Evolutionary conservation across 169 alveolate genomes (phyloP).

Genomic region (Plasmodium relictum): DNA sequence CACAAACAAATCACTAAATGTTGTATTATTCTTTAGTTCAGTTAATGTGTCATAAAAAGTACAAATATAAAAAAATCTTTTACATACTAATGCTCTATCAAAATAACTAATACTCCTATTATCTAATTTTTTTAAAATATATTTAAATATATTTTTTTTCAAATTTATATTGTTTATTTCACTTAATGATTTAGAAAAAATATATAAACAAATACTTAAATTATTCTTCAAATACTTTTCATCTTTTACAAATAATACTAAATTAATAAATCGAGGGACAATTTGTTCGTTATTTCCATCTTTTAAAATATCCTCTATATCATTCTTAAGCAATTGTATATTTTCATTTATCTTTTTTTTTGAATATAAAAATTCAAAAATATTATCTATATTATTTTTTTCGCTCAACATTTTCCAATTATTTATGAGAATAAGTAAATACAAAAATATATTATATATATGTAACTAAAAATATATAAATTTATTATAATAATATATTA

Average conservation of each 20-base stretch:
- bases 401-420: slow-evolving; percentile 1
- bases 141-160: slow-evolving; percentile 30
- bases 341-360: slow-evolving; percentile 20
- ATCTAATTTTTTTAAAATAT: slow-evolving; percentile 70
- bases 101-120: slow-evolving; percentile 11
- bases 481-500: too few species aligned
- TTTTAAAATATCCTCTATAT: slow-evolving; percentile 5
- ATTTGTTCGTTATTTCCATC: slow-evolving; percentile 21
- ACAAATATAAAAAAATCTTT: slow-evolving; percentile 46
- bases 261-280: slow-evolving; percentile 18
- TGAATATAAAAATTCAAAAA: slow-evolving; percentile 26
- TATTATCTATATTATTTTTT: slow-evolving; percentile 28
- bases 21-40: slow-evolving; percentile 15
- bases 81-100: slow-evolving; percentile 61
- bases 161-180: slow-evolving; percentile 20
- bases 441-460: too few species aligned
- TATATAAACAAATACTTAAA: slow-evolving; percentile 38
- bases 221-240: slow-evolving; percentile 40
- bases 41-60: slow-evolving; percentile 4
- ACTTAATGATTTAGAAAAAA: slow-evolving; percentile 10
- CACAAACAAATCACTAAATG: slow-evolving; percentile 34
- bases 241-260: slow-evolving; percentile 54
- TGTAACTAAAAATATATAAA: too few species aligned
- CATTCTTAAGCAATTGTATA: slow-evolving; percentile 19
- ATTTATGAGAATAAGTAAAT: neutral